Evolutionary conservation across 306 rosid species (phyloP), one percentile per base, ranked within the genome.

Genomic region (Fragaria nilgerrensis): DNA sequence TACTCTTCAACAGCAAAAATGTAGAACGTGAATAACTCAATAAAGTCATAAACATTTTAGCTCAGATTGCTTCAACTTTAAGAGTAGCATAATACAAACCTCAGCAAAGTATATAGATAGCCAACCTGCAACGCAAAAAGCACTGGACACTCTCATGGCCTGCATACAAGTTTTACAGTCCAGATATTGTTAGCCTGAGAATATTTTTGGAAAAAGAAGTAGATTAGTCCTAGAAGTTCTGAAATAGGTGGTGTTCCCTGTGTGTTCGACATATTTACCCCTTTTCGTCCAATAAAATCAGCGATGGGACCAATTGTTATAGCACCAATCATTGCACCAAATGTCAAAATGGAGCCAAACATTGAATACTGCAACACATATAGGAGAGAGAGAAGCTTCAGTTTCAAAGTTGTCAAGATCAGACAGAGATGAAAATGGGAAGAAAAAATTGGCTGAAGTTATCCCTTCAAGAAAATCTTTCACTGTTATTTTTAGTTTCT

Each of bases 271-370:
- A 61, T 27, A 25, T 20, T 68, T 29, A 94, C 98, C 86, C 97
- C 90, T 88, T 92, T 94, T 36, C 97, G 81, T 56, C 98, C 98
- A 63, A 92, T 14, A 34, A 73, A 75, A 84, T 92, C 97, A n/a
- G 91, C 90, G 8, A 94, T 83, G 41, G 89, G 90, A 4, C 98
- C 97, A 36, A 90, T 88, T 11, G 96, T 90, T 19, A 92, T 92
- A 65, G 98, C 98, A 0, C 98, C 98, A 64, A 92, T 78, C 98
- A 94, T 94, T 2, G 98, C 98, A 32, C 98, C 98, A 67, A 94
- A 82, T 44, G 98, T 90, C 88, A 93, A 82, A 74, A 93, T 78
- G 86, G 98, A 93, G 74, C 98, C 98, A 77, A 93, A 89, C 63
- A 93, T 79, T 68, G 55, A 70, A 16, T 47, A 52, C 25, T 70